These are phyloP conservation scores for Alternaria sp. DNA, from an alignment of 2,329 filamentous ascomycete genomes.

Conservation along the genomic window DNA sequence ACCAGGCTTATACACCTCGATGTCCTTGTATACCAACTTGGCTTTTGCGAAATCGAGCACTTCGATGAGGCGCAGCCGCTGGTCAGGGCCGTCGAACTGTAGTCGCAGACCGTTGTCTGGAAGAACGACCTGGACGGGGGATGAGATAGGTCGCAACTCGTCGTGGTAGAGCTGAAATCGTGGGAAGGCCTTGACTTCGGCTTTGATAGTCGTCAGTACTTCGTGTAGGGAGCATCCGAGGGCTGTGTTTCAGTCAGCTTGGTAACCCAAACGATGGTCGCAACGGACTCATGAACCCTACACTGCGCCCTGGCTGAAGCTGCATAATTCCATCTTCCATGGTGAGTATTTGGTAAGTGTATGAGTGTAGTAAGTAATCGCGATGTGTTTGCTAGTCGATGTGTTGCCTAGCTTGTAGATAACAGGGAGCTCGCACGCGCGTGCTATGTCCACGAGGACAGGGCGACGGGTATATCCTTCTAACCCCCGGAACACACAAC, in stretches of 20 bases:
- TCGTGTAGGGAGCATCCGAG: conserved; percentile 93
- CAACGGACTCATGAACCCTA: conserved; percentile 53
- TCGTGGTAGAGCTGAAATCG: conserved; percentile 86
- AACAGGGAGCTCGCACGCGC: conserved; percentile 17
- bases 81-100: conserved; percentile 92
- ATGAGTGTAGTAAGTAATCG: not conserved
- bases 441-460: conserved; percentile 42
- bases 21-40: conserved; percentile 81
- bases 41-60: conserved; percentile 89
- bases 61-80: conserved; percentile 89
- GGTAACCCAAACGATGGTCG: not conserved
- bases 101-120: conserved; percentile 88
- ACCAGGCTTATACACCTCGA: conserved; percentile 76
- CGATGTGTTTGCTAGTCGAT: conserved; percentile 12
- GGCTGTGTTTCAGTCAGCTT: conserved; percentile 60
- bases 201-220: conserved; percentile 85
- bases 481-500: not conserved
- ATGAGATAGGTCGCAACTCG: conserved; percentile 73
- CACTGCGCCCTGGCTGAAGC: conserved; percentile 38
- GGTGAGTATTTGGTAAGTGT: conserved; percentile 6
- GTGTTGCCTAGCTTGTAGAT: conserved; percentile 21
- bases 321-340: conserved; percentile 49
- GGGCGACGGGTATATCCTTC: conserved; percentile 2
- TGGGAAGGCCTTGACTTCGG: conserved; percentile 83
- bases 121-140: conserved; percentile 78